Evolutionary conservation across 345 rosid genomes (phyloP).

Genomic region (Viola odorata): DNA sequence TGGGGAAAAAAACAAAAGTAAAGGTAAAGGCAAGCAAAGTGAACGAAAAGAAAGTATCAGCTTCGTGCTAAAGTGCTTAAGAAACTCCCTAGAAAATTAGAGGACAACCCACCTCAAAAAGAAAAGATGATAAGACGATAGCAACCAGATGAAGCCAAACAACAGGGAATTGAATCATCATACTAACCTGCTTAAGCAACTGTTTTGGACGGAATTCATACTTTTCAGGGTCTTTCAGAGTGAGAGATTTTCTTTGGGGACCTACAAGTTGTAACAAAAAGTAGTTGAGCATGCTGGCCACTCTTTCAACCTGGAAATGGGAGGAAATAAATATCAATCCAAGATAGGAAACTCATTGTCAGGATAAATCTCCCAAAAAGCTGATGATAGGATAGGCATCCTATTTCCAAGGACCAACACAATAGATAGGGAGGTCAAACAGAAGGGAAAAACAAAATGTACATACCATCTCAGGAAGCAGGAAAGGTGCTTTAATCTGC

Average conservation of each 20-base stretch:
- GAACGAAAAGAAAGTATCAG: not conserved
- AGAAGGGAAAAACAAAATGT: not conserved
- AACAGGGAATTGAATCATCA: not conserved
- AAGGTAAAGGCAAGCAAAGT: not conserved
- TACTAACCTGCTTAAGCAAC: conserved; percentile 85
- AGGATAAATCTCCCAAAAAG: not conserved
- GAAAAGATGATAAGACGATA: not conserved
- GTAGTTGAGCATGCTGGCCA: conserved; percentile 96
- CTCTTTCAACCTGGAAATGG: conserved; percentile 76
- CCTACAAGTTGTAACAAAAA: conserved; percentile 95
- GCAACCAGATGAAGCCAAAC: not conserved
- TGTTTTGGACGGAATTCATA: conserved; percentile 93
- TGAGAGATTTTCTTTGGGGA: conserved; percentile 88
- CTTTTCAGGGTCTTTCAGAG: conserved; percentile 90
- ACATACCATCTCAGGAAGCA: conserved; percentile 96
- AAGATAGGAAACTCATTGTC: conserved; percentile 1
- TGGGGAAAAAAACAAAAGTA: not conserved
- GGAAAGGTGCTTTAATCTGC: conserved; percentile 90
- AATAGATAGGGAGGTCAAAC: not conserved
- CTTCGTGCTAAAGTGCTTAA: conserved; percentile 56
- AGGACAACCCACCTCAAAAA: not conserved
- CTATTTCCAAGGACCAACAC: not conserved
- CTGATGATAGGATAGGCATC: not conserved
- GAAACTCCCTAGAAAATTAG: conserved; percentile 46
- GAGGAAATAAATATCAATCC: not conserved